phyloP scores from a whole-genome alignment of 768 basidiomycete genomes.

The Suillus luteus region DNA sequence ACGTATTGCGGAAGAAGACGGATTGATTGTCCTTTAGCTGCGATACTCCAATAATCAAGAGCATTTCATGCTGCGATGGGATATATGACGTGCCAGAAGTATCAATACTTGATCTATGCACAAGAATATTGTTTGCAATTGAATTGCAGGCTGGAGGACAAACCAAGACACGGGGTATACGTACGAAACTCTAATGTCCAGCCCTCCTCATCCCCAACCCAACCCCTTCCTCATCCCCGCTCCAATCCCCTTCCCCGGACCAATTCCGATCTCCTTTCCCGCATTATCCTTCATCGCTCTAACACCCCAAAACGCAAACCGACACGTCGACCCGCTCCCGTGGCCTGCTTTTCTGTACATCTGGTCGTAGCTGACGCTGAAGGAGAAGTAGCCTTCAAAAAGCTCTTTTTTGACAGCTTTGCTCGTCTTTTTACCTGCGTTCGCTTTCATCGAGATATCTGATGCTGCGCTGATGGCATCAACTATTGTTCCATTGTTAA shows the following conservation, averaged over 20 bases:
- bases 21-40: not conserved
- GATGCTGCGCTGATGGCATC: constrained; percentile 20
- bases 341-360: constrained; percentile 40
- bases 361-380: constrained; percentile 35
- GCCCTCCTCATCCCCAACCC: not conserved
- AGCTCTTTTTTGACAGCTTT: constrained; percentile 31
- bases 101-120: constrained; percentile 2
- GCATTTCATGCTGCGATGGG: not conserved
- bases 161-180: constrained; percentile 1
- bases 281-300: constrained; percentile 35
- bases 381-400: constrained; percentile 43
- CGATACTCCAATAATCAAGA: not conserved
- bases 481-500: not conserved
- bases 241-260: constrained; percentile 28
- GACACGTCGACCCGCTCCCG: constrained; percentile 32
- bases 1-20: not conserved
- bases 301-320: constrained; percentile 41
- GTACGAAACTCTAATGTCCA: not conserved
- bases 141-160: not conserved
- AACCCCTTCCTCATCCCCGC: not conserved
- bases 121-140: not conserved
- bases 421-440: not conserved
- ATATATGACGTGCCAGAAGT: not conserved
- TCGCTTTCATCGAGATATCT: constrained; percentile 1
- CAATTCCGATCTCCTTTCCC: constrained; percentile 38